Evolutionary conservation across 2,329 filamentous ascomycete species (phyloP).

Genomic region (Penicillium decumbens): DNA sequence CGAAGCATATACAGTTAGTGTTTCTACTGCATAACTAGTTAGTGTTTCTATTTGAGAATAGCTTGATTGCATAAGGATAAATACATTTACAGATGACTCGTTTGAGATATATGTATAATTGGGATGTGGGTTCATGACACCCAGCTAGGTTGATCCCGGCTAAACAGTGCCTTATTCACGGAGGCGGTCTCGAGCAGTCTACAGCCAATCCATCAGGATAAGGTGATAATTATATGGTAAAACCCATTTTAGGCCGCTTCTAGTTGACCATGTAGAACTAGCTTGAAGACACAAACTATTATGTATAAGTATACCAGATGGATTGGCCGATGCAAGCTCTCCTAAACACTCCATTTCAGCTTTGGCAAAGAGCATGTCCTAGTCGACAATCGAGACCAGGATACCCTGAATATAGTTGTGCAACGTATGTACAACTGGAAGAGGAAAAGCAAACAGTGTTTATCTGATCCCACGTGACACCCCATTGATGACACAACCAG

Average conservation of each 20-base stretch:
- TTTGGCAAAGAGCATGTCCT: neutral
- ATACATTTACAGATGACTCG: neutral
- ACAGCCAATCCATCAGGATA: neutral
- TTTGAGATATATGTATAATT: neutral
- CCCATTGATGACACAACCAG: slow-evolving; percentile 5
- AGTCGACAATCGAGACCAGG: neutral
- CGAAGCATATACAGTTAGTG: neutral
- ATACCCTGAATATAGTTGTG: neutral
- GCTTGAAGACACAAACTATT: neutral
- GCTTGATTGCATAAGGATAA: neutral
- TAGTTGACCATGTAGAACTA: no score
- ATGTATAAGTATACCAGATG: neutral
- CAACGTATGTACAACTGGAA: neutral
- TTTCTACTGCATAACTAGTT: no score
- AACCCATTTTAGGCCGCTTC: neutral
- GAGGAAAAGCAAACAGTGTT: neutral
- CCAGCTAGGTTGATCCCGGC: no score
- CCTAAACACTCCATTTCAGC: neutral
- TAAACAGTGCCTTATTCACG: no score
- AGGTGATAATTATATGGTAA: neutral
- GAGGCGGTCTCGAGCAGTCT: neutral
- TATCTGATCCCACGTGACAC: slow-evolving; percentile 8
- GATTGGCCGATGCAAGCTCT: neutral
- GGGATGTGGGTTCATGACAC: no score
- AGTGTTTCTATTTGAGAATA: neutral